Conservation (phyloP, 2,329 filamentous ascomycete species). For the Pleurostoma richardsiae region DNA sequence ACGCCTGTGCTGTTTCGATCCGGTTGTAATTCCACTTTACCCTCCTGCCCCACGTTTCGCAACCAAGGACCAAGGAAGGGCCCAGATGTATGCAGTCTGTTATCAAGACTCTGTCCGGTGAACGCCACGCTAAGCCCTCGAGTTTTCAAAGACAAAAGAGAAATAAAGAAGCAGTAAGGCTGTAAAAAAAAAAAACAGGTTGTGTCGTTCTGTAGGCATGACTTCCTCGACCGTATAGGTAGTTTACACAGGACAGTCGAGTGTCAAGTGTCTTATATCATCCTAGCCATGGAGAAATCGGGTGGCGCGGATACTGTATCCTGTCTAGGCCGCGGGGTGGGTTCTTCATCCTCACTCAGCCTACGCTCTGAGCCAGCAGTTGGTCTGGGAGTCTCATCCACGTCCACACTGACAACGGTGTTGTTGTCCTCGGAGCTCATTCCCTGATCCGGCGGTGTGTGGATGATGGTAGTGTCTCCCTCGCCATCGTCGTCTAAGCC, state of each 20-base stretch:
- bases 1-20: no score
- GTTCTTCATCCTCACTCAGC: slow-evolving; percentile 25
- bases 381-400: slow-evolving; percentile 41
- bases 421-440: slow-evolving; percentile 10
- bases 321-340: slow-evolving; percentile 30
- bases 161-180: not conserved
- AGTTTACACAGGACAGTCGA: no score
- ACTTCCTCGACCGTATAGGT: not conserved
- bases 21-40: not conserved
- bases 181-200: no score
- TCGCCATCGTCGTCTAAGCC: slow-evolving; percentile 9
- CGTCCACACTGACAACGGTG: slow-evolving; percentile 7
- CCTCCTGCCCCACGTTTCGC: not conserved
- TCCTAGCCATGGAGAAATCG: not conserved
- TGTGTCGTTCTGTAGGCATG: not conserved
- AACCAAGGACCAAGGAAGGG: not conserved
- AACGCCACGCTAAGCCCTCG: not conserved
- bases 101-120: not conserved
- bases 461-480: slow-evolving; percentile 11
- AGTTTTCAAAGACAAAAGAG: not conserved
- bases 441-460: slow-evolving; percentile 23
- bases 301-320: slow-evolving; percentile 6
- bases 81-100: not conserved
- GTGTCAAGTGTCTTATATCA: not conserved
- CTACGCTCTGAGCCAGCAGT: slow-evolving; percentile 5